phyloP scores from a whole-genome alignment of 805 yeast species.

The Spencermartinsiella europaea region DNA sequence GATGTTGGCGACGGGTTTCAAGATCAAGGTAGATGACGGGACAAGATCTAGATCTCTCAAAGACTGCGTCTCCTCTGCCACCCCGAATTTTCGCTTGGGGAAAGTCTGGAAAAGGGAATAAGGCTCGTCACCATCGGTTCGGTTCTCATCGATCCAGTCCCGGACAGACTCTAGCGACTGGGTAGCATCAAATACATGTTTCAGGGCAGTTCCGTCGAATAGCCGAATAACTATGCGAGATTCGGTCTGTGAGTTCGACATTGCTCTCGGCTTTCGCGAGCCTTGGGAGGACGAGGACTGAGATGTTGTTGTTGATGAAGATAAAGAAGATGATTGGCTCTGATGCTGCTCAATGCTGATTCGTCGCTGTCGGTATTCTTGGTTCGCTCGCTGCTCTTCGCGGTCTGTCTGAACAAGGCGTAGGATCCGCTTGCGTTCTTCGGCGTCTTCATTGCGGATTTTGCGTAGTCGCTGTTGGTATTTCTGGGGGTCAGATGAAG shows the following conservation, averaged over 20 bases:
- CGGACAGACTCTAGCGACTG: slow-evolving; percentile 55
- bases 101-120: slow-evolving; percentile 48
- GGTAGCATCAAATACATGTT: slow-evolving; percentile 42
- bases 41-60: slow-evolving; percentile 52
- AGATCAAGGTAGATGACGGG: slow-evolving; percentile 69
- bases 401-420: slow-evolving; percentile 49
- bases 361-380: background rate
- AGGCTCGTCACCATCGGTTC: slow-evolving; percentile 46
- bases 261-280: slow-evolving; percentile 6
- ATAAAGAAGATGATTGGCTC: slow-evolving; percentile 3
- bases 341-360: slow-evolving; percentile 14
- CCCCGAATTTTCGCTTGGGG: slow-evolving; percentile 60
- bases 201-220: slow-evolving; percentile 59
- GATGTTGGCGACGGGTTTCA: slow-evolving; percentile 51
- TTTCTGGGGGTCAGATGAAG: slow-evolving; percentile 3
- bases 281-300: background rate
- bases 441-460: slow-evolving; percentile 22
- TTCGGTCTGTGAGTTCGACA: slow-evolving; percentile 19
- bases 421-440: slow-evolving; percentile 54
- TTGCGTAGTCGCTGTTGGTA: slow-evolving; percentile 12
- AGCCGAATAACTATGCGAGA: slow-evolving; percentile 55
- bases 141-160: slow-evolving; percentile 48
- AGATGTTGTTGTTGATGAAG: too few relatives aligned
- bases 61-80: slow-evolving; percentile 53
- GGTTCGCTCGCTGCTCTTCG: slow-evolving; percentile 38